Evolutionary conservation across 2,329 filamentous ascomycete species (phyloP).

Genomic region (Lomentospora prolificans): DNA sequence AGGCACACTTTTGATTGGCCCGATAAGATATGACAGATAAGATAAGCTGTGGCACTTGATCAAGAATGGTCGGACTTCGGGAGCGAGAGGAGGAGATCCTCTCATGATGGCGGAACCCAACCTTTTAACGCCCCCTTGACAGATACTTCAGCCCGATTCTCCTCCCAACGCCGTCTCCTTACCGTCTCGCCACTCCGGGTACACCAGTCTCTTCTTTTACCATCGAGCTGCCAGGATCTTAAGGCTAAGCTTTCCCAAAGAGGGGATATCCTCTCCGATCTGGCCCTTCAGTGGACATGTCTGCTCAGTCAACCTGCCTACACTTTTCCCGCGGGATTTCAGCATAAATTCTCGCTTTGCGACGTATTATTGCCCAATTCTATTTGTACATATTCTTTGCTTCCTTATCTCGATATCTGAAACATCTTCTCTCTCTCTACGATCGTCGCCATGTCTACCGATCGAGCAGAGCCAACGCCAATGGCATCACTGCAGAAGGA

Average conservation of each 20-base stretch:
- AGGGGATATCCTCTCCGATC: not conserved
- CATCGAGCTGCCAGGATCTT: no score
- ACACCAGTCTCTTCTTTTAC: no score
- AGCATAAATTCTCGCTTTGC: no score
- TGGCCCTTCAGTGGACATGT: not conserved
- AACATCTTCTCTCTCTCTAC: not conserved
- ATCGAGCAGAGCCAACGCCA: constrained; percentile 24
- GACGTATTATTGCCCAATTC: no score
- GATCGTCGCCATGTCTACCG: constrained; percentile 3
- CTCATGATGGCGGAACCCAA: constrained; percentile 2
- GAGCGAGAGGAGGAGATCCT: not conserved
- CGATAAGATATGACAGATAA: not conserved
- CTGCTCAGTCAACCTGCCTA: not conserved
- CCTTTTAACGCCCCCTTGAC: not conserved
- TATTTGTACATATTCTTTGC: no score
- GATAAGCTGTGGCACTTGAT: not conserved
- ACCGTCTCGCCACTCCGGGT: not conserved
- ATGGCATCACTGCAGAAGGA: constrained; percentile 58
- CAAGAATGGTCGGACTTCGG: not conserved
- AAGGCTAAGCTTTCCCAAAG: no score
- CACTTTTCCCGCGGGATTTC: not conserved
- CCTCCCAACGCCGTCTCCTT: not conserved
- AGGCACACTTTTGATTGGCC: not conserved
- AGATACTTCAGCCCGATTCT: not conserved
- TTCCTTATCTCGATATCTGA: no score